These are phyloP conservation scores for Fraxinus sp. DNA, from an alignment of 305 asterid genomes.

Conservation along the genomic window DNA sequence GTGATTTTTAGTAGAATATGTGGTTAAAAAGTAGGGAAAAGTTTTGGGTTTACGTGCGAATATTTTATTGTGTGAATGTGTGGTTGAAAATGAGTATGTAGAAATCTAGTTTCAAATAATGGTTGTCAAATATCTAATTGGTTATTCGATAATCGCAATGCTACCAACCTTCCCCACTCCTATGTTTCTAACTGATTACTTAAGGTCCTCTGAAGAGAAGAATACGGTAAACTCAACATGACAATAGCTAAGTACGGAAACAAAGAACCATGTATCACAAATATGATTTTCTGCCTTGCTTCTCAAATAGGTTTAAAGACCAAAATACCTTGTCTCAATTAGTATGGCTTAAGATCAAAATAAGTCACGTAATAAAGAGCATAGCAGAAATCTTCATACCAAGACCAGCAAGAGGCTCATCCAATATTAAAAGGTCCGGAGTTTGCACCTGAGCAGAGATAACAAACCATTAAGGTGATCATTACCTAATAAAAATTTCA, in stretches of 20 bases:
- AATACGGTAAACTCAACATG: not conserved
- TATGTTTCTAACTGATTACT: not conserved
- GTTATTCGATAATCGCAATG: not conserved
- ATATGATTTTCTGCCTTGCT: slow-evolving; percentile 2
- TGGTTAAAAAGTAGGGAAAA: not conserved
- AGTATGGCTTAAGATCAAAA: slow-evolving; percentile 8
- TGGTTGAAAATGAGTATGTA: not conserved
- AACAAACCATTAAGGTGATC: slow-evolving; percentile 27
- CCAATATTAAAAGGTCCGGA: slow-evolving; percentile 81
- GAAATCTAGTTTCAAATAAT: not conserved
- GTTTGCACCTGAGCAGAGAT: slow-evolving; percentile 67
- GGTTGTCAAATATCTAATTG: not conserved
- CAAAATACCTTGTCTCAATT: not conserved
- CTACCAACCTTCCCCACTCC: not conserved
- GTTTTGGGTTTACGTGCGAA: not conserved
- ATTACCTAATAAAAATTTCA: slow-evolving; percentile 8
- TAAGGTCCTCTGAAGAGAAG: not conserved
- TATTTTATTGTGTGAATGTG: not conserved
- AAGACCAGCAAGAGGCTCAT: slow-evolving; percentile 99
- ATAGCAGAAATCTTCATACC: slow-evolving; percentile 46
- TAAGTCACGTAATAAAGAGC: slow-evolving; percentile 16
- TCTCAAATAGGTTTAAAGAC: not conserved
- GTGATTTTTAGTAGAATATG: not conserved
- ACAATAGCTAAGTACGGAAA: slow-evolving; percentile 6
- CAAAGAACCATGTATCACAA: not conserved